These are phyloP conservation scores for Pascua sp. DNA, from an alignment of 1,284 basidiomycete genomes.

Conservation along the genomic window DNA sequence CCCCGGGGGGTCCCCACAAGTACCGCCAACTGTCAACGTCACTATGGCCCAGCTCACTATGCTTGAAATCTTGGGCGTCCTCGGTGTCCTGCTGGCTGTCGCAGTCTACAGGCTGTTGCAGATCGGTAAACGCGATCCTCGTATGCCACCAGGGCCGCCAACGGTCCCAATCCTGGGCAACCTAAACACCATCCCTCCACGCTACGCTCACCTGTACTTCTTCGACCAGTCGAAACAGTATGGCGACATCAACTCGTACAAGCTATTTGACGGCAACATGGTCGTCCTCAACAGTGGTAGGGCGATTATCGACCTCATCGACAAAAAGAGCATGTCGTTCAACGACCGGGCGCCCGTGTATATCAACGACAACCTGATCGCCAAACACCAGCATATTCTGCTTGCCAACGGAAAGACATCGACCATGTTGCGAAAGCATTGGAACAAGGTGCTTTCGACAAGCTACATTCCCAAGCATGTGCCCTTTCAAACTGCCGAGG, in stretches of 20 bases:
- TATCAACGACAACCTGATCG: conserved; percentile 11
- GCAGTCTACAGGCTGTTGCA: too few relatives aligned
- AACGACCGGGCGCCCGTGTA: conserved; percentile 8
- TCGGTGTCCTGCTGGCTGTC: too few relatives aligned
- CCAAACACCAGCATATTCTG: conserved; percentile 7
- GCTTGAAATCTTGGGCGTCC: too few relatives aligned
- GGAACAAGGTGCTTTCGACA: conserved; percentile 5
- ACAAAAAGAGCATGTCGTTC: conserved; percentile 6
- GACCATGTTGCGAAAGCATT: conserved; percentile 5
- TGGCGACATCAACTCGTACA: conserved; percentile 7
- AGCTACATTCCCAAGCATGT: neutral
- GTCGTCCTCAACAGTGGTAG: conserved; percentile 6
- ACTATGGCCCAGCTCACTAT: too few relatives aligned
- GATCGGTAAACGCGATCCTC: conserved; percentile 5
- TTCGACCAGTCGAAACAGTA: conserved; percentile 1
- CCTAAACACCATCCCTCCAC: conserved; percentile 9
- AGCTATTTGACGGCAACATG: conserved; percentile 11
- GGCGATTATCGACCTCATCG: conserved; percentile 7
- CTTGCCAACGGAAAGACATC: conserved; percentile 4
- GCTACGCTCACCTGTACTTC: conserved; percentile 12
- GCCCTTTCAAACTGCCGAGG: conserved; percentile 8
- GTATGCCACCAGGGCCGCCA: conserved; percentile 7
- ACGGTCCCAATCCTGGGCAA: conserved; percentile 7
- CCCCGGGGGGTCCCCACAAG: too few relatives aligned
- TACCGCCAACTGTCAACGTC: too few relatives aligned